Conservation (phyloP, 2,329 filamentous ascomycete species). For the Apiospora aurea region DNA sequence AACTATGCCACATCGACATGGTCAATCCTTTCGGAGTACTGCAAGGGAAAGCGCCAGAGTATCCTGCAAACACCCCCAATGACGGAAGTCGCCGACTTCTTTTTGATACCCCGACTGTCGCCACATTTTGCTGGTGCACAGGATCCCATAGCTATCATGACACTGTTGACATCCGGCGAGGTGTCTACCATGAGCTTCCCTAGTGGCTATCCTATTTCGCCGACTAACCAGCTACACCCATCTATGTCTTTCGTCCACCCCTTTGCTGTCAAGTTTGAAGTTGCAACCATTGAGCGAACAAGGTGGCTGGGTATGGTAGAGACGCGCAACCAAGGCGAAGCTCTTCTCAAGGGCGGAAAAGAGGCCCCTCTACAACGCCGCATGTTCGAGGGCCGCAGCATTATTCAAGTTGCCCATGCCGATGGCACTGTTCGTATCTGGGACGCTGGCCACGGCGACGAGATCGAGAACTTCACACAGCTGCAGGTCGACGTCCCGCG, state of each 20-base stretch:
- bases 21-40: constrained; percentile 81
- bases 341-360: constrained; percentile 79
- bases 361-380: constrained; percentile 74
- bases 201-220: constrained; percentile 86
- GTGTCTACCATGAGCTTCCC: constrained; percentile 91
- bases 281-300: constrained; percentile 78
- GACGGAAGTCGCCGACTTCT: constrained; percentile 80
- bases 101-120: constrained; percentile 80
- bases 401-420: constrained; percentile 86
- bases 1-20: constrained; percentile 91
- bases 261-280: constrained; percentile 76
- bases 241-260: constrained; percentile 90
- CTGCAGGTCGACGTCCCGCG: constrained; percentile 88
- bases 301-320: constrained; percentile 94
- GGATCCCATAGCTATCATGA: constrained; percentile 87
- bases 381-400: constrained; percentile 81
- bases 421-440: constrained; percentile 92
- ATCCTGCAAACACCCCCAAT: constrained; percentile 79
- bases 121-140: constrained; percentile 89
- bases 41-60: constrained; percentile 76
- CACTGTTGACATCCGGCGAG: constrained; percentile 84
- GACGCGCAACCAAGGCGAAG: constrained; percentile 78
- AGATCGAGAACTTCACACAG: constrained; percentile 84
- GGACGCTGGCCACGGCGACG: constrained; percentile 91
- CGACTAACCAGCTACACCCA: constrained; percentile 90